Evolutionary conservation across 139 green algal genomes (phyloP).

Genomic region (Picochlorum sp.): DNA sequence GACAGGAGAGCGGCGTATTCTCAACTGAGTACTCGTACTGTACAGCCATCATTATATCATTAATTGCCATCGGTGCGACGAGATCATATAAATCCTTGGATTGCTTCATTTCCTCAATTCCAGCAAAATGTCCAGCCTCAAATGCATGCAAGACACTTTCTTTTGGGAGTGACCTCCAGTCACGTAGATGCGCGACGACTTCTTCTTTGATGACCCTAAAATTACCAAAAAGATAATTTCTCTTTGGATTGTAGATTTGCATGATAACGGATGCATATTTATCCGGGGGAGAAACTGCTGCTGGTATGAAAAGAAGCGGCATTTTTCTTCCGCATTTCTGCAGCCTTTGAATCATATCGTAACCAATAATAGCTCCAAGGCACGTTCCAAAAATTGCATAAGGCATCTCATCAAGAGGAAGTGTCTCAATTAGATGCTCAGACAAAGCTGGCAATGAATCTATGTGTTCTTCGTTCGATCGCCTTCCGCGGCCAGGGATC

Average conservation of each 20-base stretch:
- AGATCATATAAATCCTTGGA: conserved; percentile 35
- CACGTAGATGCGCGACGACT: conserved; percentile 20
- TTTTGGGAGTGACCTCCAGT: conserved; percentile 19
- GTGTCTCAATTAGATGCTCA: conserved; percentile 6
- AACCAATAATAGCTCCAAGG: conserved; percentile 36
- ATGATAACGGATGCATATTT: conserved; percentile 31
- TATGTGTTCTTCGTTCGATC: conserved; percentile 15
- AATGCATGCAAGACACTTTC: conserved; percentile 29
- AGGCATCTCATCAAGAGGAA: conserved; percentile 34
- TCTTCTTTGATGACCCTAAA: conserved; percentile 9
- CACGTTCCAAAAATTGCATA: conserved; percentile 41
- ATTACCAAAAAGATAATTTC: no score
- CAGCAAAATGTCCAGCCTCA: conserved; percentile 36
- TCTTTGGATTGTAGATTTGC: conserved; percentile 25
- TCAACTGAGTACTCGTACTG: conserved; percentile 18
- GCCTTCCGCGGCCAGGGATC: conserved; percentile 30
- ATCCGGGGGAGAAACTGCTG: conserved; percentile 37
- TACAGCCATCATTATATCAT: conserved; percentile 44
- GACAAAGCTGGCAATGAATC: conserved; percentile 11
- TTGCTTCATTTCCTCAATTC: conserved; percentile 37
- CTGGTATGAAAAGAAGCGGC: conserved; percentile 28
- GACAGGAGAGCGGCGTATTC: conserved; percentile 1
- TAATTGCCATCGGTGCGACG: conserved; percentile 36
- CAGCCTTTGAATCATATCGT: conserved; percentile 25
- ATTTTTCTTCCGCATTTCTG: conserved; percentile 4